phyloP scores from a whole-genome alignment of 2,329 filamentous ascomycete genomes.

The Sphaerulina populicola region DNA sequence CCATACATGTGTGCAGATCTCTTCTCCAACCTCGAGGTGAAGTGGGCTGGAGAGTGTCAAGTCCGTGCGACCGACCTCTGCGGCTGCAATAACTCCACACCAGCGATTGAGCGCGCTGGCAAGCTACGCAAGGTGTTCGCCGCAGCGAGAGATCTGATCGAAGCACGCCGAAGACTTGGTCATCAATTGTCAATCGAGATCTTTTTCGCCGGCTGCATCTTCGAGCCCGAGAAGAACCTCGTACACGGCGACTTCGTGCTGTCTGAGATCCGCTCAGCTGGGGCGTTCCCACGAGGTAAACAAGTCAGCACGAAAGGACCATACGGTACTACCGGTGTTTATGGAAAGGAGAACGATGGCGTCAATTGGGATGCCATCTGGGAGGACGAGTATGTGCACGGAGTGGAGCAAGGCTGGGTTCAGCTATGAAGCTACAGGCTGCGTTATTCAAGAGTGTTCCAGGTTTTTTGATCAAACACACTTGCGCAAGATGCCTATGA shows the following conservation, averaged over 20 bases:
- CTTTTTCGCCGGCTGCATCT: conserved; percentile 47
- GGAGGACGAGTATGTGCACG: conserved; percentile 31
- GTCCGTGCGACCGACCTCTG: conserved; percentile 45
- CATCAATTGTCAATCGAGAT: conserved; percentile 41
- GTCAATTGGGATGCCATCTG: conserved; percentile 32
- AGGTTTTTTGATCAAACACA: neutral
- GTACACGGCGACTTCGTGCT: conserved; percentile 45
- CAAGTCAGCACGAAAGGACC: conserved; percentile 41
- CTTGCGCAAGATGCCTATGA: neutral
- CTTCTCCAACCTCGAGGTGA: conserved; percentile 38
- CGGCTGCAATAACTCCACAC: conserved; percentile 35
- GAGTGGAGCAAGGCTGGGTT: conserved; percentile 31
- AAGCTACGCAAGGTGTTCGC: conserved; percentile 37
- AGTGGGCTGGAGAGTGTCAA: conserved; percentile 43
- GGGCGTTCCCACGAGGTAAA: conserved; percentile 35
- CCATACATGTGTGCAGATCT: conserved; percentile 43
- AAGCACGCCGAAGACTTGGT: conserved; percentile 32
- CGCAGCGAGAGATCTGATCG: conserved; percentile 38
- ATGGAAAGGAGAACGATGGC: conserved; percentile 43
- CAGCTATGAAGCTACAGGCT: conserved; percentile 19
- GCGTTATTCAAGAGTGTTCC: conserved; percentile 7
- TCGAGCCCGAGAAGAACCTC: conserved; percentile 39
- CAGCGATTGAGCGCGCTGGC: conserved; percentile 29
- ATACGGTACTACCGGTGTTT: conserved; percentile 44
- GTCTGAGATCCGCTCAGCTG: conserved; percentile 36